Conservation (phyloP, 768 basidiomycete species). For the Amanita pseudoporphyria region DNA sequence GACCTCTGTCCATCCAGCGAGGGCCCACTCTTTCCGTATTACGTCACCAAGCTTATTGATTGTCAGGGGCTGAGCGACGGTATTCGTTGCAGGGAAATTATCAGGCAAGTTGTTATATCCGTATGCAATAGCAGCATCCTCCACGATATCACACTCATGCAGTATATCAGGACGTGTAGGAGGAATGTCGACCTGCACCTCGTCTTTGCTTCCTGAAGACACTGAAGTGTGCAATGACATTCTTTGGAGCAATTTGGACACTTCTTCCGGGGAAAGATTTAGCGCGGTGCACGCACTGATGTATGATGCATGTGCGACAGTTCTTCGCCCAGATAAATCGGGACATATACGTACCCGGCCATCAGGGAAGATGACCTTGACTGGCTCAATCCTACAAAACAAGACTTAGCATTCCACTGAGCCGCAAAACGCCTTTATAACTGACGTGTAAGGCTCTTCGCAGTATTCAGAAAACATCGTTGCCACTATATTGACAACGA, state of each 20-base stretch:
- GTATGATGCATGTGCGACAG: conserved; percentile 76
- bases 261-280: conserved; percentile 51
- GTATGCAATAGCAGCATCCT: conserved; percentile 95
- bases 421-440: conserved; percentile 3
- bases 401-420: neutral
- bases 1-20: conserved; percentile 94
- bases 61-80: conserved; percentile 85
- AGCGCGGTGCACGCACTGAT: conserved; percentile 96
- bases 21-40: conserved; percentile 82
- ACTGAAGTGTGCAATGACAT: conserved; percentile 68
- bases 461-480: conserved; percentile 99
- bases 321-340: conserved; percentile 62
- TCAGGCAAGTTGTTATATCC: conserved; percentile 96
- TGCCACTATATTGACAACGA: conserved; percentile 89
- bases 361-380: conserved; percentile 72
- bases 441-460: conserved; percentile 85
- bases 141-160: conserved; percentile 98
- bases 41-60: conserved; percentile 88
- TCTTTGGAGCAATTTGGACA: conserved; percentile 62
- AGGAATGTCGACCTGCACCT: conserved; percentile 70
- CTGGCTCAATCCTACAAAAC: conserved; percentile 76
- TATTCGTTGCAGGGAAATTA: conserved; percentile 88
- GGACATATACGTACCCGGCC: conserved; percentile 73
- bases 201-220: conserved; percentile 50
- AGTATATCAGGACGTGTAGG: conserved; percentile 97